Evolutionary conservation across 2,329 filamentous ascomycete species (phyloP), one percentile per base, ranked within the genome.

Genomic region (Fusarium devonianum): DNA sequence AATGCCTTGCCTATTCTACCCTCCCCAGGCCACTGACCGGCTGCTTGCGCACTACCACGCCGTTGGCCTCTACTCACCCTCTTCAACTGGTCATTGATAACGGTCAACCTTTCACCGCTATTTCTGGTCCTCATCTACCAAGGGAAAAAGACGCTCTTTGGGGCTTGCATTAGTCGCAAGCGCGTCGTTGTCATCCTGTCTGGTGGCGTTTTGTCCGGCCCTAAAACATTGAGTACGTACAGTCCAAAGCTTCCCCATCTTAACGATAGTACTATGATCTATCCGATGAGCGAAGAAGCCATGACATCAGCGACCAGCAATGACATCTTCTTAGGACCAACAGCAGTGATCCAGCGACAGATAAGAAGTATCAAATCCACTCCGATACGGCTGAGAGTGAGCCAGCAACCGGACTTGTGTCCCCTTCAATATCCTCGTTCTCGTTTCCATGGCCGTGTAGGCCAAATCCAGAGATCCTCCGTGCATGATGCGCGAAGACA

Each of bases 1-100:
- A 64, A 62, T 64, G 49, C 60, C 56, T 53, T 58, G 56, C 58
- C 44, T 60, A 42, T 45, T 39, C 56, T 64, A 49, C 61, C 62
- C 62, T 53, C 54, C 59, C 56, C 32, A 39, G 50, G 38, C 34
- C 37, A 21, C 41, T 65, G 54, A 65, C 62, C 59, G 60, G 57
- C 39, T 53, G 49, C 48, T 45, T 25, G 23, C 39, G 35, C 41
- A 33, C 45, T 39, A 44, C 46, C 42, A 48, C 51, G 40, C 56
- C 56, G 53, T 42, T 41, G 32, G 28, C 23, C 18, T 35, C 37
- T 38, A 29, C 25, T 53, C 21, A 12, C 26, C 16, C 33, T 37
- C 25, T 40, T 47, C 53, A 48, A 60, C 55, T 46, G 55, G 46
- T 42, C 33, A 17, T 32, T 38, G 45, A 56, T 59, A 39, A 38